Conservation (phyloP, 202 grass and related monocot species). For the Dendrocalamus latiflorus region DNA sequence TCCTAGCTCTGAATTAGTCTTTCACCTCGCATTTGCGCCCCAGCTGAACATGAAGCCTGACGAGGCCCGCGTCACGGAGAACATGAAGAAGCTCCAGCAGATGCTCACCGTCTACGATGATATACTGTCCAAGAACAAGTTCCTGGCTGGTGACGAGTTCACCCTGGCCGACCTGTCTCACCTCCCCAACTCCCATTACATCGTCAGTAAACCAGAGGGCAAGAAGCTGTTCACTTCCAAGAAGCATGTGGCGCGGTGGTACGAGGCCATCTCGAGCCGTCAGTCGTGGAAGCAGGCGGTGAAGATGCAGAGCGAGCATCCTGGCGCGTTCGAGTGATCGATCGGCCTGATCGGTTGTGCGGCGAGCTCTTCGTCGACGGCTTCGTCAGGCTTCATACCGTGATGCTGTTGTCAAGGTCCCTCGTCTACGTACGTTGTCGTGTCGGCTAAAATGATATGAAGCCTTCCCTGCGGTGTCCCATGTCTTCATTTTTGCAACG, state of each 20-base stretch:
- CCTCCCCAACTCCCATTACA: slow-evolving; percentile 73
- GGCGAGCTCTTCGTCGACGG: not conserved
- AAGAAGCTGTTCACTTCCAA: slow-evolving; percentile 57
- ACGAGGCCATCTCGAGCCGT: slow-evolving; percentile 45
- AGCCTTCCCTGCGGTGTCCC: too few relatives aligned
- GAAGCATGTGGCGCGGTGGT: slow-evolving; percentile 75
- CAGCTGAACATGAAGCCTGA: slow-evolving; percentile 36
- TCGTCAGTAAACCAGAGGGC: slow-evolving; percentile 32
- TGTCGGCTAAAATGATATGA: too few relatives aligned
- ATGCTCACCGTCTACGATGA: slow-evolving; percentile 70
- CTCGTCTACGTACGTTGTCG: too few relatives aligned
- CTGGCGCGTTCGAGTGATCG: slow-evolving; percentile 53
- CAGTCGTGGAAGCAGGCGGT: slow-evolving; percentile 59
- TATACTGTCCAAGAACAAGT: slow-evolving; percentile 44
- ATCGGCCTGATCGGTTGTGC: not conserved
- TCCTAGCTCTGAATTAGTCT: slow-evolving; percentile 69
- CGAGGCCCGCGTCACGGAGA: slow-evolving; percentile 38
- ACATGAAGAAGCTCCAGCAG: slow-evolving; percentile 44
- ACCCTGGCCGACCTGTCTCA: slow-evolving; percentile 86
- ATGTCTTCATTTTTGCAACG: too few relatives aligned
- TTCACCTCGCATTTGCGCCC: slow-evolving; percentile 71
- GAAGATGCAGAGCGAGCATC: slow-evolving; percentile 76
- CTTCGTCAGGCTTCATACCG: not conserved
- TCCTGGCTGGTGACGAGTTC: slow-evolving; percentile 73
- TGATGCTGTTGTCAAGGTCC: slow-evolving; percentile 22